A percentile compares a stretch with the other conserved stretches of the same genome.
These are phyloP conservation scores for Heimioporus sp. DNA, from an alignment of 768 basidiomycete genomes.

Conservation along the genomic window DNA sequence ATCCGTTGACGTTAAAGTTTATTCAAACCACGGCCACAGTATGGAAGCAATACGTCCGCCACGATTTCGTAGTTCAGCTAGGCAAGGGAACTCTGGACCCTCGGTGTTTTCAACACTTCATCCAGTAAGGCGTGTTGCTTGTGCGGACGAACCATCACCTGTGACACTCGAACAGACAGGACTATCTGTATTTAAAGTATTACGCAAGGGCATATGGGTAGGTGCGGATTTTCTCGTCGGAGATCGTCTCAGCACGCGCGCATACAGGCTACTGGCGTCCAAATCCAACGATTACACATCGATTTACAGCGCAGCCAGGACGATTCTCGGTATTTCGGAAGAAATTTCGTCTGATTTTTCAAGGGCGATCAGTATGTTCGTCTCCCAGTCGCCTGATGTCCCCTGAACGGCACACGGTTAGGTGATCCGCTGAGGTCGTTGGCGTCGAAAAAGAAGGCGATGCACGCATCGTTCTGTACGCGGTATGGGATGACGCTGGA, in stretches of 20 bases:
- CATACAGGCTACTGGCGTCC: conserved; percentile 63
- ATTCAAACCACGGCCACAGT: conserved; percentile 51
- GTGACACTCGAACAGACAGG: conserved; percentile 52
- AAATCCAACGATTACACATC: conserved; percentile 66
- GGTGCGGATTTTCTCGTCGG: conserved; percentile 5
- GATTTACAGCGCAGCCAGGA: conserved; percentile 62
- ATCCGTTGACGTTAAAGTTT: conserved; percentile 66
- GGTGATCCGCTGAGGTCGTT: too few species aligned
- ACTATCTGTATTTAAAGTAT: conserved; percentile 79
- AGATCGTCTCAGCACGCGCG: background rate
- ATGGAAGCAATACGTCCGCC: conserved; percentile 78
- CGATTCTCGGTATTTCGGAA: conserved; percentile 58
- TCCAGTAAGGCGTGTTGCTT: conserved; percentile 52
- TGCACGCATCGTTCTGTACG: conserved; percentile 70
- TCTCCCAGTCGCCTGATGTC: too few species aligned
- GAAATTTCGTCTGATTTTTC: conserved; percentile 36
- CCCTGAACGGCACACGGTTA: too few species aligned
- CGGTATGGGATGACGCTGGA: conserved; percentile 63
- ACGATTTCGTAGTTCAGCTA: conserved; percentile 78
- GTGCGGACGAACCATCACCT: background rate
- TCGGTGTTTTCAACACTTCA: conserved; percentile 77
- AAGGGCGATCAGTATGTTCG: too few species aligned
- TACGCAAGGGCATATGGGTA: conserved; percentile 82
- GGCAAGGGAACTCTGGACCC: conserved; percentile 67
- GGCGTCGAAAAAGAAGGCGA: conserved; percentile 38